Conservation (phyloP, 345 rosid species). For the Bruguiera parviflora region DNA sequence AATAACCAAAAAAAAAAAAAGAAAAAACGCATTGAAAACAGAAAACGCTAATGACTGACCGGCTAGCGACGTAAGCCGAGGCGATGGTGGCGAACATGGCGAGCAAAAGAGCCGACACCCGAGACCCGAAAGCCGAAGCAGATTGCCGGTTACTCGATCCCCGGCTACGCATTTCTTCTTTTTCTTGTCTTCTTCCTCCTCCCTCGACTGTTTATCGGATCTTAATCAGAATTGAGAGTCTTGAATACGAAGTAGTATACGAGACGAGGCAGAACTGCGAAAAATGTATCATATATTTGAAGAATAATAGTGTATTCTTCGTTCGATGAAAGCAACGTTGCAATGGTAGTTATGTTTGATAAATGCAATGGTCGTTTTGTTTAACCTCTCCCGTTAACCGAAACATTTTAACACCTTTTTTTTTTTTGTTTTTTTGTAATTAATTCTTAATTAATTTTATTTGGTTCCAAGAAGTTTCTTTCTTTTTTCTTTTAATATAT, state of each 20-base stretch:
- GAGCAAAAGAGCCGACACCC: constrained; percentile 19
- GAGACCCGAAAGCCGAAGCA: constrained; percentile 18
- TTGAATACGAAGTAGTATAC: not conserved
- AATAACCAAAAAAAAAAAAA: not conserved
- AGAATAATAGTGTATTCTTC: no score
- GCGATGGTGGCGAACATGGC: constrained; percentile 35
- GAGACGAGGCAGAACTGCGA: not conserved
- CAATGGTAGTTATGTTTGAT: not conserved
- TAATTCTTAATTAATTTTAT: no score
- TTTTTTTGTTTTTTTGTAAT: no score
- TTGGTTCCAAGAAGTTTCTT: no score
- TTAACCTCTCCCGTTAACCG: not conserved
- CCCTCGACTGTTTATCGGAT: not conserved
- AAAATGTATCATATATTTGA: not conserved
- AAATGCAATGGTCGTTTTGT: not conserved
- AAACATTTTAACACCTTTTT: not conserved
- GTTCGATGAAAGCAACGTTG: constrained; percentile 4
- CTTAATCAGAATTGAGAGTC: not conserved
- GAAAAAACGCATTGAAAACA: not conserved
- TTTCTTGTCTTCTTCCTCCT: not conserved
- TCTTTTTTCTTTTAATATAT: no score
- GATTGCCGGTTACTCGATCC: constrained; percentile 33
- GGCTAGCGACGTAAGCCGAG: constrained; percentile 39
- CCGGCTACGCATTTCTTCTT: constrained; percentile 33
- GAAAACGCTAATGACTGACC: constrained; percentile 35